Evolutionary conservation across 2,329 filamentous ascomycete genomes (phyloP).

Genomic region (Xylariaceae sp.): DNA sequence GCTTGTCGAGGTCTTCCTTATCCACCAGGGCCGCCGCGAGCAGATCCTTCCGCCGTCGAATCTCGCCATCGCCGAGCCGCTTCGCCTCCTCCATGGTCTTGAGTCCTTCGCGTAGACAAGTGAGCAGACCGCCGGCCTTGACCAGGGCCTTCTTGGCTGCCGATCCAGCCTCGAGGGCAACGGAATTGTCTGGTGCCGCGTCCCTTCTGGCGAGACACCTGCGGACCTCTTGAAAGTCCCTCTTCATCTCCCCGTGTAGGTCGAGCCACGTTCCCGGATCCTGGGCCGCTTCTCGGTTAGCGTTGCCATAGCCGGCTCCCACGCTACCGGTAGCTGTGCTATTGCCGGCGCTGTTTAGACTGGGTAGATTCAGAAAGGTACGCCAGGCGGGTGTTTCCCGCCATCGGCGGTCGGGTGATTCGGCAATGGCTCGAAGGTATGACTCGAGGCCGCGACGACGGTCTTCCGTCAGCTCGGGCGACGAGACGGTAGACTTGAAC

Average conservation of each 20-base stretch:
- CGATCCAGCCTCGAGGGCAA: conserved; percentile 57
- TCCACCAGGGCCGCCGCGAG: conserved; percentile 65
- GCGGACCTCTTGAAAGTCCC: conserved; percentile 60
- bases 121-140: conserved; percentile 59
- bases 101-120: conserved; percentile 61
- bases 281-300: conserved; percentile 36
- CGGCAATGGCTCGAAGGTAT: conserved; percentile 68
- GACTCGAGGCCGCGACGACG: conserved; percentile 63
- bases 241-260: conserved; percentile 67
- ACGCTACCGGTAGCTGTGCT: conserved; percentile 41
- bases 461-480: conserved; percentile 62
- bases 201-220: conserved; percentile 64
- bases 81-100: conserved; percentile 48
- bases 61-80: conserved; percentile 66
- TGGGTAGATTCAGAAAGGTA: conserved; percentile 65
- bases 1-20: conserved; percentile 67
- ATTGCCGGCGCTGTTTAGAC: conserved; percentile 41
- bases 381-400: conserved; percentile 67
- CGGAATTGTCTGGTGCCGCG: conserved; percentile 44
- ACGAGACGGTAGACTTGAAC: conserved; percentile 67
- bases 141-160: conserved; percentile 71
- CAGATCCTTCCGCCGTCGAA: conserved; percentile 65
- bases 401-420: conserved; percentile 69
- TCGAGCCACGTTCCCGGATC: conserved; percentile 72
- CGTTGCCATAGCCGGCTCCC: conserved; percentile 35